A percentile compares a stretch with the other conserved stretches of the same genome.
phyloP scores from a whole-genome alignment of 2,329 filamentous ascomycete genomes.

The Immersiporthe knoxdaviesiana region DNA sequence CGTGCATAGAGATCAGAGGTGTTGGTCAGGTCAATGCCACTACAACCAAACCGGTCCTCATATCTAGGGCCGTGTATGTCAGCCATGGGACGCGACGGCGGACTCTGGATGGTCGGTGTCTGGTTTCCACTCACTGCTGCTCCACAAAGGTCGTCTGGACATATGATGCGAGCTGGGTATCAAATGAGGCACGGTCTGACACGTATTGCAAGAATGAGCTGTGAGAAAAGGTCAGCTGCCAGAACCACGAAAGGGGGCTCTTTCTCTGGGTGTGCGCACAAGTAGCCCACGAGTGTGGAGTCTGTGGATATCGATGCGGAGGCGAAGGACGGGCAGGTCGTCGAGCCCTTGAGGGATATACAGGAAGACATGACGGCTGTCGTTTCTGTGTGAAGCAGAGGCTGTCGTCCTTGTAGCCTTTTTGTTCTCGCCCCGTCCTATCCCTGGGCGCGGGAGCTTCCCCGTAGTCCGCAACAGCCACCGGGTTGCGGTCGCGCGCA shows the following conservation, averaged over 20 bases:
- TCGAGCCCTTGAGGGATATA: conserved; percentile 64
- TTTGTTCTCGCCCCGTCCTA: conserved; percentile 13
- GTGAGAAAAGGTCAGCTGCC: conserved; percentile 41
- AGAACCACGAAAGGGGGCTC: too few species aligned
- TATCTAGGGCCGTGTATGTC: conserved; percentile 65
- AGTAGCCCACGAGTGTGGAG: conserved; percentile 54
- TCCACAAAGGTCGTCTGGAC: conserved; percentile 75
- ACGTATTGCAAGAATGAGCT: conserved; percentile 89
- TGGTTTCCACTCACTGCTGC: conserved; percentile 67
- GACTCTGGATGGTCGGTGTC: conserved; percentile 12
- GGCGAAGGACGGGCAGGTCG: conserved; percentile 64
- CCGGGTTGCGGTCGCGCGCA: conserved; percentile 1
- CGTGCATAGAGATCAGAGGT: conserved; percentile 85
- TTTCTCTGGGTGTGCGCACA: conserved; percentile 50
- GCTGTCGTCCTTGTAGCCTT: conserved; percentile 19
- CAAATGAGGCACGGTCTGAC: conserved; percentile 75
- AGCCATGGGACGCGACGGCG: conserved; percentile 23
- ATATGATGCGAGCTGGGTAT: conserved; percentile 72
- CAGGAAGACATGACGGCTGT: conserved; percentile 37
- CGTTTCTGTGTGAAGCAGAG: conserved; percentile 38
- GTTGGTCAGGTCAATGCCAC: conserved; percentile 74
- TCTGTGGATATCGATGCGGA: conserved; percentile 64
- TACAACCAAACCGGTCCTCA: conserved; percentile 78
- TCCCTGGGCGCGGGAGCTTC: conserved; percentile 2
- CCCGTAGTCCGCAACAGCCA: background rate